Evolutionary conservation across 1,284 basidiomycete genomes (phyloP).

Genomic region (Fomitopsis schrenkii): DNA sequence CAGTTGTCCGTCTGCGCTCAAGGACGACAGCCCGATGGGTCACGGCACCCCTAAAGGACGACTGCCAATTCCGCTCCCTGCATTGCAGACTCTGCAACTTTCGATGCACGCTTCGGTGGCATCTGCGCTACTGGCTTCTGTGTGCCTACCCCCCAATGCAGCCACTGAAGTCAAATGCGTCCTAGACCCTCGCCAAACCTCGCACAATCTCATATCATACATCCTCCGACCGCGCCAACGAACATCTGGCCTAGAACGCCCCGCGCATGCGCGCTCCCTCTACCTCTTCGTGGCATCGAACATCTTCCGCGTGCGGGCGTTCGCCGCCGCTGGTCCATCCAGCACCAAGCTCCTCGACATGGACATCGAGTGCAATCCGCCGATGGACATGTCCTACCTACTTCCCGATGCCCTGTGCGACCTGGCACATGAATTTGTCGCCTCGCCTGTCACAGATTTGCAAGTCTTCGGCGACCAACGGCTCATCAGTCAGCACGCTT

Average conservation of each 20-base stretch:
- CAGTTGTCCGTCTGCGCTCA: background rate
- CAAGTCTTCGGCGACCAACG: slow-evolving; percentile 2
- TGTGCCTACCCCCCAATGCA: background rate
- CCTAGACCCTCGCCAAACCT: background rate
- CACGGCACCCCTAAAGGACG: background rate
- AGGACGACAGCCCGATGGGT: background rate
- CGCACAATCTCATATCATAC: background rate
- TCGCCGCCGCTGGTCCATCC: background rate
- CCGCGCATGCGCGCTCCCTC: background rate
- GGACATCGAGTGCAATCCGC: slow-evolving; percentile 4
- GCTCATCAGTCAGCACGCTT: background rate
- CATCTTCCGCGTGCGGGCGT: slow-evolving; percentile 4
- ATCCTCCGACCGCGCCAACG: background rate
- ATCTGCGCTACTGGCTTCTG: background rate
- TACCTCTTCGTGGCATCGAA: slow-evolving; percentile 6
- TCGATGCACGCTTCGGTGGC: background rate
- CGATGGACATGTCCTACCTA: slow-evolving; percentile 5
- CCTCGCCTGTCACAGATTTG: background rate
- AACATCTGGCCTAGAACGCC: background rate
- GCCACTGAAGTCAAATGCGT: background rate
- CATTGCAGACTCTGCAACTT: background rate
- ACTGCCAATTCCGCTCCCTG: background rate
- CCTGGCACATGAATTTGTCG: background rate
- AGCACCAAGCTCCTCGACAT: background rate
- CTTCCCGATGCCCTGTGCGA: slow-evolving; percentile 4